phyloP scores from a whole-genome alignment of 257 asterid genomes.

The Nicotiana knightiana region DNA sequence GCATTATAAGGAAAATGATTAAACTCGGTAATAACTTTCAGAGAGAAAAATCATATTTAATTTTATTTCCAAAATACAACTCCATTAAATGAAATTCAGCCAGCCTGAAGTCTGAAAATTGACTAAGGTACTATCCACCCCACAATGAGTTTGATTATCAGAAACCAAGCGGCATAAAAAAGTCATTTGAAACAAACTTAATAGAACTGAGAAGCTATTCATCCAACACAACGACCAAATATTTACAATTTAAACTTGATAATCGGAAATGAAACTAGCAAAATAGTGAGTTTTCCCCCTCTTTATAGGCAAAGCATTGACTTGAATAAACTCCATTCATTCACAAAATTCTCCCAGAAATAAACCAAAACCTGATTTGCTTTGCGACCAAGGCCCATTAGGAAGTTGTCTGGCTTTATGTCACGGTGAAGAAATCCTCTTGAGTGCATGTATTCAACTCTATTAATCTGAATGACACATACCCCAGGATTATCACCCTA shows the following conservation, averaged over 20 bases:
- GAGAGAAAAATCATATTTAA: background rate
- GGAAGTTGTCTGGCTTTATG: conserved; percentile 88
- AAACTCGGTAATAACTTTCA: background rate
- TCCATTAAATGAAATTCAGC: conserved; percentile 2
- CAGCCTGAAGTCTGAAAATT: background rate
- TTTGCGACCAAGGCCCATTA: conserved; percentile 97
- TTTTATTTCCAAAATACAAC: background rate
- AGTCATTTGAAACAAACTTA: background rate
- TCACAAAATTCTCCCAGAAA: background rate
- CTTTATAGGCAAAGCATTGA: background rate
- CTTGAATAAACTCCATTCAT: background rate
- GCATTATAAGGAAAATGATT: background rate
- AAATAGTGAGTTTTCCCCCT: background rate
- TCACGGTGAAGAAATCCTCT: conserved; percentile 98
- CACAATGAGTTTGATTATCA: background rate
- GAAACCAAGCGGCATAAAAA: background rate
- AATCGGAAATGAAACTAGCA: background rate
- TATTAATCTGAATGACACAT: conserved; percentile 51
- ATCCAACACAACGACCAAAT: background rate
- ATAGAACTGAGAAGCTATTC: background rate
- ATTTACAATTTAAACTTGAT: background rate
- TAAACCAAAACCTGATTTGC: conserved; percentile 67
- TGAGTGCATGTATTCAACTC: conserved; percentile 93
- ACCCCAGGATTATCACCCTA: conserved; percentile 1
- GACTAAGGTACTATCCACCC: background rate